Evolutionary conservation across 768 basidiomycete genomes (phyloP).

Genomic region (Tulasnella sp.): DNA sequence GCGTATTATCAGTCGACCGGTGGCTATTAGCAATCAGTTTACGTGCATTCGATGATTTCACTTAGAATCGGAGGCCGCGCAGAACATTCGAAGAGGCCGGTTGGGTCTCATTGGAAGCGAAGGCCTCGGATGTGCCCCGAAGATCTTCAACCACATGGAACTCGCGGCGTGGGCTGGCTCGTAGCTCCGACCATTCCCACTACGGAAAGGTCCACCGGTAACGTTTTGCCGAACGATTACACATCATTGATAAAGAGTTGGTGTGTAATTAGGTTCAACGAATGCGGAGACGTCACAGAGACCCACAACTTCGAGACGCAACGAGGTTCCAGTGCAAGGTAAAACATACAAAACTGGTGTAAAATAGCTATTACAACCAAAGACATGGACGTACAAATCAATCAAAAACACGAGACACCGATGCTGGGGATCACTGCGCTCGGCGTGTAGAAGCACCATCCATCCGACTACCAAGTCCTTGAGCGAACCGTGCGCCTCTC

Average conservation of each 20-base stretch:
- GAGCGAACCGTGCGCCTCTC: constrained; percentile 78
- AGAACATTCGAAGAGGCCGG: background rate
- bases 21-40: background rate
- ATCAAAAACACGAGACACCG: background rate
- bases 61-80: background rate
- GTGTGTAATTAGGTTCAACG: no score
- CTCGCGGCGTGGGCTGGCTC: background rate
- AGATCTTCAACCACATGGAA: background rate
- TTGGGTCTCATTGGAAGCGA: background rate
- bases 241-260: background rate
- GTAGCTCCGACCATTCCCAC: background rate
- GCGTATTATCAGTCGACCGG: no score
- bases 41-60: background rate
- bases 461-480: constrained; percentile 61
- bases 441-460: constrained; percentile 23
- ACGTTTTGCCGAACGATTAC: background rate
- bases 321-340: no score
- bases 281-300: no score
- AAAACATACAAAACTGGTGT: background rate
- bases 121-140: no score
- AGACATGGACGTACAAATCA: background rate
- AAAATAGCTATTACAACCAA: background rate
- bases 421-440: background rate
- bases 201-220: background rate
- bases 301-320: no score